Base-by-base conservation (phyloP, 1,139 yeast genomes). In the Ogataea hybrid region DNA sequence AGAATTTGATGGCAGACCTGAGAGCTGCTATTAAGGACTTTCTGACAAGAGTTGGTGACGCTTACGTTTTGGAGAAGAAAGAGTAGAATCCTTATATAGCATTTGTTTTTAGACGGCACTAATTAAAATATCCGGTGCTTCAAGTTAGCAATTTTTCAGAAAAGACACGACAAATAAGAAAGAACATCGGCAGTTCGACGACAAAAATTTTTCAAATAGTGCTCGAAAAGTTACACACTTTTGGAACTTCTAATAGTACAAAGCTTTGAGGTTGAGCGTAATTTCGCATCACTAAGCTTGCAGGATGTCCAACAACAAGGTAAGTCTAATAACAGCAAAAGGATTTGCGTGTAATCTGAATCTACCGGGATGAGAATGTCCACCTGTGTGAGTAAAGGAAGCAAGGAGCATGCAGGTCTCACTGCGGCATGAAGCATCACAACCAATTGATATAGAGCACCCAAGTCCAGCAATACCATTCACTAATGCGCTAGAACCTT, bases 1-100 rank as follows among this genome's bases (percentile, higher is more conserved):
- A 83, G 65, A 81, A 79, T 50, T 71, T 87, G 58, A 76, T 87
- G 22, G 67, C 78, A 0, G 95, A 87, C 45, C 66, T 90, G 51
- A 73, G 96, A 46, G 64, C 66, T 25, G 83, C 90, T 1, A 71
- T 90, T 37, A 79, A 79, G 62, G 69, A 69, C 22, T 84, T 85
- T 56, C 71, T 90, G 50, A 61, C 71, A 3, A 73, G 95, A 46
- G 82, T 84, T 9, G 96, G 96, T 0, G 84, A 80, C 41, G 72
- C 73, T 23, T 83, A 73, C 48, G 57, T 74, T 22, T 49, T 25
- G 20, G 51, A 50, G 25, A 39, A 21, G 25, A 36, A 35, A 25
- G 34, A 31, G 22, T 29, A 16, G 23, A 27, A 7, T 9, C 14
- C 16, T 21, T 23, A 22, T 15, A 27, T 32, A 25, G 39, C 32